Conservation (phyloP, 2,329 filamentous ascomycete genomes). For the Trichoderma sp. region DNA sequence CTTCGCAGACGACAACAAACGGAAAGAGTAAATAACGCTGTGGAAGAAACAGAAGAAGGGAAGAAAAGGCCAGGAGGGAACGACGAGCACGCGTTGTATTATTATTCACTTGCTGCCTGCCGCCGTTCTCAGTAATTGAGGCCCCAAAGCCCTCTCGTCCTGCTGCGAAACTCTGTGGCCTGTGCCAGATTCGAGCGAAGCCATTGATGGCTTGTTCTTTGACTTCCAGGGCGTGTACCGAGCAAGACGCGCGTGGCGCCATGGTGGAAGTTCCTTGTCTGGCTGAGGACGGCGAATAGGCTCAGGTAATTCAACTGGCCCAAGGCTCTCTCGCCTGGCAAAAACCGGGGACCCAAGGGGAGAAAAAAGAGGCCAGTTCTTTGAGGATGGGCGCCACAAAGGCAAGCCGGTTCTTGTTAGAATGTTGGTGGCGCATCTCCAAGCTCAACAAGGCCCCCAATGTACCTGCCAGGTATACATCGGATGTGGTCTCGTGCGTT, state of each 20-base stretch:
- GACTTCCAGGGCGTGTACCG: neutral
- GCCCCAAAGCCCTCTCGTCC: neutral
- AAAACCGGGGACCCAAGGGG: slow-evolving; percentile 4
- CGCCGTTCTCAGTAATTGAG: neutral
- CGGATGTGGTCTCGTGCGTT: neutral
- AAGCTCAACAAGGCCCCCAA: neutral
- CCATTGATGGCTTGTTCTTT: neutral
- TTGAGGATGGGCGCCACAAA: slow-evolving; percentile 1
- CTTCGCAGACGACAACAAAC: slow-evolving; percentile 14
- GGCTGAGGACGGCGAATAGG: neutral
- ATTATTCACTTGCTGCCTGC: neutral
- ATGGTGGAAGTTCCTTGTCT: neutral
- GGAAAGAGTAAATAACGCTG: slow-evolving; percentile 13
- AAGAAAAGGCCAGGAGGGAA: neutral
- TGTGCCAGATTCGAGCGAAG: neutral
- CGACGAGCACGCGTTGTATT: neutral
- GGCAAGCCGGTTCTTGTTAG: neutral
- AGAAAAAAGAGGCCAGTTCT: neutral
- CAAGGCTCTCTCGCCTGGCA: neutral
- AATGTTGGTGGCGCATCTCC: slow-evolving; percentile 19
- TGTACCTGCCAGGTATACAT: slow-evolving; percentile 6
- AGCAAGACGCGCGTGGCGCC: neutral
- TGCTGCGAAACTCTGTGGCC: neutral
- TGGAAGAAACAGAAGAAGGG: neutral
- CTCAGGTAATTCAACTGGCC: neutral